Evolutionary conservation across 2,329 filamentous ascomycete genomes (phyloP).

Genomic region (Pestalotiopsis sp.): DNA sequence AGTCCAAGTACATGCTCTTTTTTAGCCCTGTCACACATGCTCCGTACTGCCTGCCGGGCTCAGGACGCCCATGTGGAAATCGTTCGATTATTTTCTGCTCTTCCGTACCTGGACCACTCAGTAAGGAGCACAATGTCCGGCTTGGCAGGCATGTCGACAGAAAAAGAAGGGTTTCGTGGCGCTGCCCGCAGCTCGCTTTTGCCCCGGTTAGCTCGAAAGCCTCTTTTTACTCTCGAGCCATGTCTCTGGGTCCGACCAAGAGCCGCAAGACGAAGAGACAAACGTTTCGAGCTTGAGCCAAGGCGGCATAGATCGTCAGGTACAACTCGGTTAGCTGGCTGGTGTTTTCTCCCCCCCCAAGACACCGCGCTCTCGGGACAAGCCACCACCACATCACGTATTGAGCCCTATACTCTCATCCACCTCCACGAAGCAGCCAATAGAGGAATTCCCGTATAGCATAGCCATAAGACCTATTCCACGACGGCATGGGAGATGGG

Average conservation of each 20-base stretch:
- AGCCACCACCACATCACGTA: neutral
- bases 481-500: neutral
- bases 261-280: slow-evolving; percentile 3
- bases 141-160: neutral
- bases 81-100: neutral
- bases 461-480: neutral
- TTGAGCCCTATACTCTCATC: neutral
- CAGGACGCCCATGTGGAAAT: neutral
- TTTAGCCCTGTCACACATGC: neutral
- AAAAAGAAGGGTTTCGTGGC: neutral
- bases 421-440: neutral
- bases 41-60: neutral
- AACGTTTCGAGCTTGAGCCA: neutral
- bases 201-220: neutral
- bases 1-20: neutral
- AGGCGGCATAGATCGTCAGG: slow-evolving; percentile 11
- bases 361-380: neutral
- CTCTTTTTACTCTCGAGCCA: neutral
- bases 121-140: slow-evolving; percentile 8
- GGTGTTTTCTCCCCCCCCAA: neutral
- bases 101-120: neutral
- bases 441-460: neutral
- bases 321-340: neutral
- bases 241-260: neutral
- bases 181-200: neutral